A percentile compares a stretch with the other conserved stretches of the same genome.
These are phyloP conservation scores for Thelephora ganbajun DNA, from an alignment of 768 basidiomycete species.

Conservation along the genomic window DNA sequence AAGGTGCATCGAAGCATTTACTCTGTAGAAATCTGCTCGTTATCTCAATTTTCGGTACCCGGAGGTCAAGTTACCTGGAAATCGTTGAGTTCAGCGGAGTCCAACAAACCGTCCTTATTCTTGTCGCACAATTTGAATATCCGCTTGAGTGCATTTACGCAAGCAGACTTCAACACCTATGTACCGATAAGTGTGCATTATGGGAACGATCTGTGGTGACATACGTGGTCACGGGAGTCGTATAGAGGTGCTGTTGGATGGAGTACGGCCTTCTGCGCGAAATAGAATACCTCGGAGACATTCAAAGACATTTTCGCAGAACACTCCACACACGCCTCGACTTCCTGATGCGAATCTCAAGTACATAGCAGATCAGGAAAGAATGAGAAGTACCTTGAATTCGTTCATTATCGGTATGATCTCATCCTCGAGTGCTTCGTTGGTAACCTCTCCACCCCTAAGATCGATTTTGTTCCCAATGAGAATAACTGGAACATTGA, in stretches of 20 bases:
- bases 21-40: conserved; percentile 29
- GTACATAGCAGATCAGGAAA: conserved; percentile 1
- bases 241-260: conserved; percentile 96
- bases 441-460: conserved; percentile 85
- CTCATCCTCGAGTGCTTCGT: conserved; percentile 88
- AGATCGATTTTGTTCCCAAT: conserved; percentile 98
- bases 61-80: conserved; percentile 61
- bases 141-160: conserved; percentile 71
- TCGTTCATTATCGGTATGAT: conserved; percentile 96
- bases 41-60: conserved; percentile 1
- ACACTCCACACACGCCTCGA: conserved; percentile 95
- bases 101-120: conserved; percentile 88
- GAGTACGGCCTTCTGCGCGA: conserved; percentile 94
- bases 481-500: conserved; percentile 96
- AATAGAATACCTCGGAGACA: conserved; percentile 95
- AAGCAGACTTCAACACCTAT: conserved; percentile 86
- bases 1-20: conserved; percentile 89
- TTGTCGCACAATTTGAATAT: conserved; percentile 96
- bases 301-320: conserved; percentile 86
- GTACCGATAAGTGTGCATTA: conserved; percentile 5
- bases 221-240: conserved; percentile 87
- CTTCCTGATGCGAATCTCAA: conserved; percentile 49
- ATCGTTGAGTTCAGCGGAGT: conserved; percentile 85
- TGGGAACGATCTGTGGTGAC: conserved; percentile 13
- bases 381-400: conserved; percentile 61